A percentile compares a stretch with the other conserved stretches of the same genome.
Evolutionary conservation across 1,284 basidiomycete species (phyloP).

Genomic region (Schizopora paradoxa): DNA sequence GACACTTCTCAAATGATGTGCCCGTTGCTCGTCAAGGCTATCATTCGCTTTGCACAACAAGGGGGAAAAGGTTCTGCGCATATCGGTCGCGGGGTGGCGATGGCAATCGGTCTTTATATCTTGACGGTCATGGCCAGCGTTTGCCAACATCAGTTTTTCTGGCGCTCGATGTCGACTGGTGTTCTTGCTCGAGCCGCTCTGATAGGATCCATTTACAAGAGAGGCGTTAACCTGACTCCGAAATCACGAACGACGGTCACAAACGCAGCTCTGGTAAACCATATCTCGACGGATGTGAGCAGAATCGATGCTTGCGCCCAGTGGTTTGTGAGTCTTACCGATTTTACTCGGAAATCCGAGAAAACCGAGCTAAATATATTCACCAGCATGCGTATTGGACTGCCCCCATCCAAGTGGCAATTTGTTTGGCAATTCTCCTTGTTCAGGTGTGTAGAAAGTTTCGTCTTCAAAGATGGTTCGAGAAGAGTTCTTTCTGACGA

Average conservation of each 20-base stretch:
- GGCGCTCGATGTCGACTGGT: conserved; percentile 68
- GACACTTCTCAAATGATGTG: conserved; percentile 59
- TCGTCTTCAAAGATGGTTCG: neutral
- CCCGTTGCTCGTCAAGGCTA: conserved; percentile 59
- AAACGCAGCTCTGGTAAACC: conserved; percentile 69
- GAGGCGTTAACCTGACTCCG: conserved; percentile 60
- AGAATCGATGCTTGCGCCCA: conserved; percentile 54
- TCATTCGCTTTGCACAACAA: conserved; percentile 65
- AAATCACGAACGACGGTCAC: conserved; percentile 59
- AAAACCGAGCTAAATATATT: neutral
- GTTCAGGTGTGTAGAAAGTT: conserved; percentile 39
- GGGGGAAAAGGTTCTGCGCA: conserved; percentile 35
- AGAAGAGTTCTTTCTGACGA: neutral
- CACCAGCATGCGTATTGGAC: conserved; percentile 47
- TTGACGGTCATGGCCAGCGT: conserved; percentile 55
- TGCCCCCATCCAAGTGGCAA: conserved; percentile 58
- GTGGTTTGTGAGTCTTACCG: conserved; percentile 55
- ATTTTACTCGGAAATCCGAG: neutral
- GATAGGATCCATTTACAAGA: conserved; percentile 71
- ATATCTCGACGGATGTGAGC: conserved; percentile 68
- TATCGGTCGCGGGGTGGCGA: conserved; percentile 62
- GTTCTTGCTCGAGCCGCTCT: conserved; percentile 68
- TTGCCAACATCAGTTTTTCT: conserved; percentile 72
- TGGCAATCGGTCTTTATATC: conserved; percentile 67
- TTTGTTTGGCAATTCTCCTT: conserved; percentile 60